A percentile compares a stretch with the other conserved stretches of the same genome.
Conservation (phyloP, 129 eudicot species). For the Logfia minima region DNA sequence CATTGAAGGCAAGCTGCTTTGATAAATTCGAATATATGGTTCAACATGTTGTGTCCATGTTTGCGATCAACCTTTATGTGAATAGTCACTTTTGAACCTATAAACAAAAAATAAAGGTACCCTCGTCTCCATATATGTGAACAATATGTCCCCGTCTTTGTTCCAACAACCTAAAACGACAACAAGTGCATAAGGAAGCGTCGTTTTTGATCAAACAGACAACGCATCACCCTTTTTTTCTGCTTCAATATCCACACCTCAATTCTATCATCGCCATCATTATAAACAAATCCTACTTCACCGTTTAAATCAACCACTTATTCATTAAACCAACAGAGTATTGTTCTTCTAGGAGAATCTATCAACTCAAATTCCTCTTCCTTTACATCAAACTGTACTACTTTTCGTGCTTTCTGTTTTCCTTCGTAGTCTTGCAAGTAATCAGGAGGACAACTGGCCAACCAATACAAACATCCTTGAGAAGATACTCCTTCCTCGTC, state of each 20-base stretch:
- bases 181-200: background rate
- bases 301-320: constrained; percentile 7
- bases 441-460: background rate
- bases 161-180: constrained; percentile 16
- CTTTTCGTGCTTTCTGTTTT: background rate
- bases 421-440: background rate
- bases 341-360: background rate
- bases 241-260: constrained; percentile 15
- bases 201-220: background rate
- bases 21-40: background rate
- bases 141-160: background rate
- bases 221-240: background rate
- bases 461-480: constrained; percentile 17
- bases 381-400: constrained; percentile 2
- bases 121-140: background rate
- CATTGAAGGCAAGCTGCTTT: background rate
- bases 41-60: background rate
- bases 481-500: constrained; percentile 13
- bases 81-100: background rate
- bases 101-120: too few species aligned
- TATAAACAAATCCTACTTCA: constrained; percentile 4
- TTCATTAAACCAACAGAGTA: background rate
- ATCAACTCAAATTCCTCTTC: constrained; percentile 14
- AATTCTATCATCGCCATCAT: background rate
- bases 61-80: background rate